Percentiles rank a stretch among this genome's conserved stretches.
Evolutionary conservation across 768 basidiomycete genomes (phyloP).

Genomic region (Collybia nuda): DNA sequence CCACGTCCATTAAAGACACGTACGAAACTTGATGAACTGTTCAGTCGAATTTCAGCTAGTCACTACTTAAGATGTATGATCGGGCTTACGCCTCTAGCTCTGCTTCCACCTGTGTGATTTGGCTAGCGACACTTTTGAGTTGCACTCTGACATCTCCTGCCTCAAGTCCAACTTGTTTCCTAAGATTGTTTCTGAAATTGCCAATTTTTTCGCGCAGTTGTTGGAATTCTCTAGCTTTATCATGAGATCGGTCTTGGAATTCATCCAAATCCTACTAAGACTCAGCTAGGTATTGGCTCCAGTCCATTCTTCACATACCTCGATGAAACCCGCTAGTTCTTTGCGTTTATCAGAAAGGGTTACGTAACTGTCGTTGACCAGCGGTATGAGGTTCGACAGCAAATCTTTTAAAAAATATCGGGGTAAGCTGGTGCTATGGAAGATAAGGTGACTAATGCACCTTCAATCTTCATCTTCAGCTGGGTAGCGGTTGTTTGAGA

Average conservation of each 20-base stretch:
- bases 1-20: too few relatives aligned
- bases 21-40: too few relatives aligned
- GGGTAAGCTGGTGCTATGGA: background rate
- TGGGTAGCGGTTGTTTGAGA: slow-evolving; percentile 6
- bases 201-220: background rate
- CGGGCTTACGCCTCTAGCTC: background rate
- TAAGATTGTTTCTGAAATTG: background rate
- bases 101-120: background rate
- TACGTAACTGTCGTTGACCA: background rate
- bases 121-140: background rate
- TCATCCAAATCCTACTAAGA: background rate
- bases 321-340: slow-evolving; percentile 1
- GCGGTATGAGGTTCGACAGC: background rate
- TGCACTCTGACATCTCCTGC: background rate
- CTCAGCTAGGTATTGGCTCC: too few relatives aligned
- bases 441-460: background rate
- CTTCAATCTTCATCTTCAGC: slow-evolving; percentile 1
- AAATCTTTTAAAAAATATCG: too few relatives aligned
- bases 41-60: too few relatives aligned
- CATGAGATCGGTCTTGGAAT: background rate
- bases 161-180: background rate
- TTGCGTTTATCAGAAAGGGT: slow-evolving; percentile 1
- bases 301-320: background rate
- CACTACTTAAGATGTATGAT: too few relatives aligned
- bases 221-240: slow-evolving; percentile 1